Evolutionary conservation across 1,284 basidiomycete species (phyloP).

Genomic region (Cryptococcus amylolentus): DNA sequence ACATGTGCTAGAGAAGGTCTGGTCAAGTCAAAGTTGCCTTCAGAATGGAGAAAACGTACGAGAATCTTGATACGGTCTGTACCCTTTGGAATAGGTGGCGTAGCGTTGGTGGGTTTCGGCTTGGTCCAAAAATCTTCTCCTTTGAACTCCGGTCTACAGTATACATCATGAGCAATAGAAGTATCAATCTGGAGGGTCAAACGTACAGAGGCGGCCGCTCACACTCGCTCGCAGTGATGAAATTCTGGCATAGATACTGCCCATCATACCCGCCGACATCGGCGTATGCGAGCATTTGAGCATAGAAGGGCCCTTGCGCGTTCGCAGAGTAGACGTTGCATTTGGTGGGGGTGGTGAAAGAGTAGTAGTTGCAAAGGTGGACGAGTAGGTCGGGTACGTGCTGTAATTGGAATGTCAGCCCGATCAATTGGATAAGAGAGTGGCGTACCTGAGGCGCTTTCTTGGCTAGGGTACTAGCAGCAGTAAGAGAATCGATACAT

Average conservation of each 20-base stretch:
- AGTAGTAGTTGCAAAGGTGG: constrained; percentile 61
- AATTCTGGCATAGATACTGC: constrained; percentile 62
- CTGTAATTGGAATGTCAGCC: neutral
- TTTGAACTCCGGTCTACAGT: constrained; percentile 52
- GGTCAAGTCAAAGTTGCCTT: neutral
- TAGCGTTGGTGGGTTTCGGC: constrained; percentile 66
- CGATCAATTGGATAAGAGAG: constrained; percentile 51
- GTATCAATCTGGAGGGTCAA: neutral
- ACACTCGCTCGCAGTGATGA: constrained; percentile 53
- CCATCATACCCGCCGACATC: constrained; percentile 64
- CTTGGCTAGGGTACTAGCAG: constrained; percentile 38
- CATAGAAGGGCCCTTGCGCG: constrained; percentile 60
- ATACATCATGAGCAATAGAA: neutral
- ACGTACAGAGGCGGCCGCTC: constrained; percentile 53
- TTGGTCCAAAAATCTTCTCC: constrained; percentile 60
- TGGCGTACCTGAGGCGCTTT: constrained; percentile 64
- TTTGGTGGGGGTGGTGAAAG: constrained; percentile 52
- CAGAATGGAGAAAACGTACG: constrained; percentile 4
- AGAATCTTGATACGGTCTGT: constrained; percentile 63
- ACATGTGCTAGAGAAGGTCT: constrained; percentile 55
- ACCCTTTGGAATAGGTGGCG: constrained; percentile 56
- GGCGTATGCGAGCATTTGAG: constrained; percentile 65
- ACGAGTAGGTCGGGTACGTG: constrained; percentile 57
- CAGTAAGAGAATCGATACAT: constrained; percentile 59
- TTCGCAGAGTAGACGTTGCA: constrained; percentile 57